These are phyloP conservation scores for Xylaria sp. DNA, from an alignment of 2,329 filamentous ascomycete genomes.

Conservation along the genomic window DNA sequence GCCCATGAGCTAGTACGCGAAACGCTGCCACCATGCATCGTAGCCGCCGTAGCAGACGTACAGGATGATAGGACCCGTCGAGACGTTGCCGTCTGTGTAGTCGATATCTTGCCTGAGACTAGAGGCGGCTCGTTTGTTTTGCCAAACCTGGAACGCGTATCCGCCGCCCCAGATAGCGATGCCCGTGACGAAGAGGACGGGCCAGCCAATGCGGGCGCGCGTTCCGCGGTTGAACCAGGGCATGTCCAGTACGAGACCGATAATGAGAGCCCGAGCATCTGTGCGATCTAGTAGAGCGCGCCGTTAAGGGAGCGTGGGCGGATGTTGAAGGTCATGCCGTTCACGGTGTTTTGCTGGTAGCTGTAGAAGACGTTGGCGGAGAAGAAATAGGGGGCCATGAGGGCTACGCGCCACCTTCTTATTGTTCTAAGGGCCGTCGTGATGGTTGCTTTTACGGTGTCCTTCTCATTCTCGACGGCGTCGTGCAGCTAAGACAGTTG, in stretches of 20 bases:
- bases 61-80: conserved; percentile 13
- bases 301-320: conserved; percentile 16
- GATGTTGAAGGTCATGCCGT: conserved; percentile 18
- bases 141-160: conserved; percentile 17
- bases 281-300: conserved; percentile 17
- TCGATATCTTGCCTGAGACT: conserved; percentile 14
- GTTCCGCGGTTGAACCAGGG: conserved; percentile 10
- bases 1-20: conserved; percentile 18
- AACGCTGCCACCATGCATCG: conserved; percentile 16
- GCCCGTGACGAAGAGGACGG: conserved; percentile 9
- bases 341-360: conserved; percentile 19
- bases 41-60: conserved; percentile 17
- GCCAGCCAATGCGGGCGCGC: conserved; percentile 18
- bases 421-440: conserved; percentile 11
- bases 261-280: conserved; percentile 18
- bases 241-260: conserved; percentile 16
- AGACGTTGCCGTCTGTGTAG: conserved; percentile 8
- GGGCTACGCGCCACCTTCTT: conserved; percentile 13
- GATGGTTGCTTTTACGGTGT: conserved; percentile 9
- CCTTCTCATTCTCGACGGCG: conserved; percentile 16
- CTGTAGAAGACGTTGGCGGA: conserved; percentile 19
- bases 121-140: conserved; percentile 14
- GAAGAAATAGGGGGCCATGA: conserved; percentile 16
- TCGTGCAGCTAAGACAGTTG: conserved; percentile 4
- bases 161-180: conserved; percentile 15